Evolutionary conservation across 1,139 yeast species (phyloP), one percentile per base, ranked within the genome.

Genomic region (Blastobotrys serpentis): DNA sequence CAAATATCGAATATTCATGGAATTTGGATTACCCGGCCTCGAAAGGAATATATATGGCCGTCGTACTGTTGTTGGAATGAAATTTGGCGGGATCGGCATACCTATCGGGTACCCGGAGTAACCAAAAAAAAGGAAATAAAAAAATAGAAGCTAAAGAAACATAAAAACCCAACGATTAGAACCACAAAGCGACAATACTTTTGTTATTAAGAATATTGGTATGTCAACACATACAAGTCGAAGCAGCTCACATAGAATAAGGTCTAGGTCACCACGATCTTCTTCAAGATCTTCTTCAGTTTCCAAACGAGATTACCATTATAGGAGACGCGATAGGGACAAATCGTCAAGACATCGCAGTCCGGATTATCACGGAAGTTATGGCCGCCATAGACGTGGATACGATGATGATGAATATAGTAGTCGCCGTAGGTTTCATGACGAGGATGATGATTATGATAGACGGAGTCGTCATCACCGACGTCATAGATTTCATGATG

Each of bases 241-340:
- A 36, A 36, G 40, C 48, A 17, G 39, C 44, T 4, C 29, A 45
- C 18, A 21, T 8, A 30, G 37, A 18, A 19, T 18, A 25, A 23
- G 40, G n/a, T 36, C 40, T 36, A 36, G 40, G 40, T 36, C 40
- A 5, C 40, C 40, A 4, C 19, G 40, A 36, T 29, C 32, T 29
- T 29, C 32, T 11, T 29, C 32, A 29, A 6, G 32, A 29, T 29
- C 32, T 11, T 6, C 32, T 11, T 29, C 32, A 4, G 13, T 29
- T 4, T 29, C 32, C 13, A 10, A 21, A 14, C 17, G 37, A 17
- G 37, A 33, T n/a, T 16, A 33, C 21, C 19, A 33, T 17, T 33
- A 14, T 6, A 16, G 21, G 37, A 16, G 7, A 6, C 37, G 37
- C 13, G 37, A 33, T 33, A 4, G 37, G 5, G 19, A 33, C 19